Base-by-base conservation (phyloP, 768 basidiomycete genomes). In the Boletus eberwhitei region DNA sequence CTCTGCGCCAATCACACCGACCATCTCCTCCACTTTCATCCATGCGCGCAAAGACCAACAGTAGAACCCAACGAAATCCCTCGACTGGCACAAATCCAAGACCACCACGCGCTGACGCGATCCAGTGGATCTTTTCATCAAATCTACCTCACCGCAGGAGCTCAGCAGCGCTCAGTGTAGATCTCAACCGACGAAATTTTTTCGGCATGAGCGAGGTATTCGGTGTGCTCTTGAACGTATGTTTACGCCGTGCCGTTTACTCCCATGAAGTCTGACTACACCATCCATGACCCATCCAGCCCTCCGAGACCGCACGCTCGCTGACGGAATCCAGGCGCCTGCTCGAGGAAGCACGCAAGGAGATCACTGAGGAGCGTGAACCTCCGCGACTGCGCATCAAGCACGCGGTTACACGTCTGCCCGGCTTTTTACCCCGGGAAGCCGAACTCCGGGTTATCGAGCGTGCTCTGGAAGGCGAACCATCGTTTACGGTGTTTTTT, bases 131-230 rank as follows among this genome's bases (percentile, higher is more conserved):
- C 52, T 88, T 88, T 69, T 79, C 86, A 60, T 85, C 80, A 59
- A 88, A 87, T 68, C 82, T 89, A 46, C 85, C 87, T 48, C 67
- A 70, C 60, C 80, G 85, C 40, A 75, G 80, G 61, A 77, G 85
- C 59, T 78, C 79, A 54, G 85, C 84, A 19, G 80, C 77, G 48
- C 72, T 86, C 54, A 81, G 83, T 19, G 67, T 76, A 38, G 84
- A 86, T 65, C 73, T 82, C 46, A 82, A 82, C 65, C 85, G 83
- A 64, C 78, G 88, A 52, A 84, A 84, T 57, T 81, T 90, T 58
- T 92, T 92, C 58, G 89, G 90, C 26, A 79, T 92, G 75, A 81
- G 87, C 48, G 90, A 92, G 56, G 83, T 93, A 50, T 71, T 92
- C 35, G 79, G 81, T 21, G 90, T 92, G 19, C 70, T 92, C 21